phyloP scores from a whole-genome alignment of 1,284 basidiomycete species.

The Austroboletus novae-zelandiae region DNA sequence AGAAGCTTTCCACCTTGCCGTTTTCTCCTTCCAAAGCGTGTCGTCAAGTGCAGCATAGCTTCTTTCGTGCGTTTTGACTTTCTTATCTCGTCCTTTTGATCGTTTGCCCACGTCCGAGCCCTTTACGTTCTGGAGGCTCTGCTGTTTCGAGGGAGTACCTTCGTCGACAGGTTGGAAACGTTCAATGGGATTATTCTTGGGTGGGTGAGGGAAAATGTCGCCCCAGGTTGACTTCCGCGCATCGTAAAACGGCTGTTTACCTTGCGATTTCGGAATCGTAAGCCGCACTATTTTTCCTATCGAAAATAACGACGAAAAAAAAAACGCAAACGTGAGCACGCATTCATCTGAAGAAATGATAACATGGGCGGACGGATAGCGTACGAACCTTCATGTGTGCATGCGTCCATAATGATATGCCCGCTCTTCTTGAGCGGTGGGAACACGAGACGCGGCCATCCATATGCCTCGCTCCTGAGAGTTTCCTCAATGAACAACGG shows the following conservation, averaged over 20 bases:
- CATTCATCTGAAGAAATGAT: constrained; percentile 7
- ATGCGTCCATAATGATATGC: constrained; percentile 91
- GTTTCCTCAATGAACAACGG: constrained; percentile 43
- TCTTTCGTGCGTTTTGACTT: constrained; percentile 23
- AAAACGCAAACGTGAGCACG: not conserved
- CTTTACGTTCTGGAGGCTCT: constrained; percentile 16
- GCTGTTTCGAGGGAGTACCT: constrained; percentile 19
- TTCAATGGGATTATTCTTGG: constrained; percentile 70
- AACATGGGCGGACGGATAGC: not conserved
- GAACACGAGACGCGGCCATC: constrained; percentile 90
- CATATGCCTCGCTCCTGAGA: constrained; percentile 66
- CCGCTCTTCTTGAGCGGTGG: constrained; percentile 91
- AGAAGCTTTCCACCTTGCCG: constrained; percentile 35
- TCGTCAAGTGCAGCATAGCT: constrained; percentile 39
- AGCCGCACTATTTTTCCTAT: constrained; percentile 87
- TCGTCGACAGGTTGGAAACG: constrained; percentile 46
- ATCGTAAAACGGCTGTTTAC: constrained; percentile 93
- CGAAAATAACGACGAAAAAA: constrained; percentile 29
- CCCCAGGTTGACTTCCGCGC: constrained; percentile 94
- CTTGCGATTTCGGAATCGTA: constrained; percentile 89
- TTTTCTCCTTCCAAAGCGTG: constrained; percentile 36
- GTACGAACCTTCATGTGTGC: constrained; percentile 71
- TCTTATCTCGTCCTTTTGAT: constrained; percentile 31
- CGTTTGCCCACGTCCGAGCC: constrained; percentile 63
- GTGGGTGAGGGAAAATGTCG: constrained; percentile 88